Base-by-base conservation (phyloP, 306 rosid genomes). In the Quercus glauca region DNA sequence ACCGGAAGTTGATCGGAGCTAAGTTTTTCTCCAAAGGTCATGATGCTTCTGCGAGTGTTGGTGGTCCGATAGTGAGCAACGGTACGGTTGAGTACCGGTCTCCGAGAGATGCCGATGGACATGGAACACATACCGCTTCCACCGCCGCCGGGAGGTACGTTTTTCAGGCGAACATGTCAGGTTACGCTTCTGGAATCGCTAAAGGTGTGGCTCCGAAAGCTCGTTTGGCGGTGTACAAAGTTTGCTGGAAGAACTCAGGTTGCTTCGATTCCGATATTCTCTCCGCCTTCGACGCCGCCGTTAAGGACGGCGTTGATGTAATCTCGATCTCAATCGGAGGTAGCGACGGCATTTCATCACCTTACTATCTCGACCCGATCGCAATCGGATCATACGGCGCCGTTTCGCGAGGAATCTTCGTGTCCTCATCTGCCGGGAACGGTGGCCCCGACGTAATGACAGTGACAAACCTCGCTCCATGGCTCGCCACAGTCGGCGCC, bases 151-250 rank as follows among this genome's bases (percentile, higher is more conserved):
- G 98, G 3, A 78, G 97, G 19, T 87, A 94, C 53, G 76, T 92
- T 5, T 92, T 89, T 29, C 81, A 82, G 61, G 98, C 98, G 0
- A 94, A 79, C 85, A 85, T 94, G 94, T 78, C 87, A 11, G 98
- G 98, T 6, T 94, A 89, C 43, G 98, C 98, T 20, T 58, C 94
- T 0, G 98, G 98, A 3, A 86, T 89, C 3, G 98, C 98, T 0
- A 92, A 92, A 17, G 98, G 98, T 0, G 97, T 94, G 2, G 98
- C 98, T 9, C 98, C 98, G 0, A 92, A 94, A 69, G 94, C 98
- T 0, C 83, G 98, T 2, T 64, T 94, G 67, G 98, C 98, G 0
- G 85, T 69, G 4, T 94, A 94, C 82, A 94, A 94, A 79, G 98
- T 94, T 15, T 94, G 98, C 84, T 94, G 98, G 98, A 92, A 85